phyloP scores from a whole-genome alignment of 306 rosid genomes.

The Astragalus glycyphyllos region DNA sequence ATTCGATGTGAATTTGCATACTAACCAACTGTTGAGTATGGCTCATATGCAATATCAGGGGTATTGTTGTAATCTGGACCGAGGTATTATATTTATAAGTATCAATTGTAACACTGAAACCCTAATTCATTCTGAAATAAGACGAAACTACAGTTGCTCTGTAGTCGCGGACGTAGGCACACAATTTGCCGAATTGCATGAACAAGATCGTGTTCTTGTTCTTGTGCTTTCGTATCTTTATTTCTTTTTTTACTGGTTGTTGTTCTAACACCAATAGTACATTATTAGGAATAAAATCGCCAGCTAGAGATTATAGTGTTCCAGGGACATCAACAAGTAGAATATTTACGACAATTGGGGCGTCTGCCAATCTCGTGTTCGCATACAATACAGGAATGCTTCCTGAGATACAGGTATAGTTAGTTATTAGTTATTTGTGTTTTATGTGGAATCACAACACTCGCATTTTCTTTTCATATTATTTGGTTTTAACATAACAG shows the following conservation, averaged over 20 bases:
- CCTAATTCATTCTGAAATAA: too few species aligned
- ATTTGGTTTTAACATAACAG: constrained; percentile 52
- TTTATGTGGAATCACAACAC: neutral
- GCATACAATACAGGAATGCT: constrained; percentile 98
- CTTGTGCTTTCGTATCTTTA: too few species aligned
- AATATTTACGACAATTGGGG: constrained; percentile 85
- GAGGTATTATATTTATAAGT: too few species aligned
- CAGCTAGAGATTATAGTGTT: constrained; percentile 74
- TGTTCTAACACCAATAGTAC: neutral
- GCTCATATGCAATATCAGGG: too few species aligned
- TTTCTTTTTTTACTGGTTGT: too few species aligned
- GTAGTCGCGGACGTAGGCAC: too few species aligned
- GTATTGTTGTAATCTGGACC: too few species aligned
- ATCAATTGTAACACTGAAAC: too few species aligned
- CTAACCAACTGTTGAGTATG: constrained; percentile 7
- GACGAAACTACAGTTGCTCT: too few species aligned
- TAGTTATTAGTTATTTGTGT: constrained; percentile 24
- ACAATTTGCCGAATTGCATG: too few species aligned
- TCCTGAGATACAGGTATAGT: constrained; percentile 93
- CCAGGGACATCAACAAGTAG: constrained; percentile 70
- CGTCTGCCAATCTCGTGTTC: constrained; percentile 89
- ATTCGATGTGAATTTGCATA: neutral
- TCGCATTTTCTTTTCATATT: neutral
- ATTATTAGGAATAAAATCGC: constrained; percentile 68
- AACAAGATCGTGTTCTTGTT: too few species aligned